A percentile compares a stretch with the other conserved stretches of the same genome.
Conservation (phyloP, 192 early-diverging fungal genomes). For the Spizellomyces sp. region DNA sequence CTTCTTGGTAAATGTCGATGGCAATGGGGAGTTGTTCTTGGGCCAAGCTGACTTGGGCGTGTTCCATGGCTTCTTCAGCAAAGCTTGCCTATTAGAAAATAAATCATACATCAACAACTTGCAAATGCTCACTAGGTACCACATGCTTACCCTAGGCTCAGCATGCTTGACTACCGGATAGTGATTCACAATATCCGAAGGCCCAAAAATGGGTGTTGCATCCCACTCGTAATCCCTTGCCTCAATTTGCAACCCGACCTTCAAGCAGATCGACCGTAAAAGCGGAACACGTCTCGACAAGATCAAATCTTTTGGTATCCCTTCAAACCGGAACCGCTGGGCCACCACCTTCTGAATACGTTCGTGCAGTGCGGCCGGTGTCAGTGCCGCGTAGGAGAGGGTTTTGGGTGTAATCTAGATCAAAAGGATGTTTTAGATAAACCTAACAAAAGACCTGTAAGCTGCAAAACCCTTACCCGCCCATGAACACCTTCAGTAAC, state of each 20-base stretch:
- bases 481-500: neutral
- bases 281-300: conserved; percentile 45
- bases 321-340: conserved; percentile 73
- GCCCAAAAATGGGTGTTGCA: conserved; percentile 14
- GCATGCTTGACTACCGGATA: conserved; percentile 77
- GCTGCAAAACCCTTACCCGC: neutral
- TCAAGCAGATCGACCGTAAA: conserved; percentile 80
- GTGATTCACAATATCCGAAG: conserved; percentile 53
- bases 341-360: conserved; percentile 66
- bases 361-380: conserved; percentile 59
- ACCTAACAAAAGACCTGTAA: too few relatives aligned
- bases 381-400: conserved; percentile 55
- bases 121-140: conserved; percentile 10
- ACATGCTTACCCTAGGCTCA: conserved; percentile 33
- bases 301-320: conserved; percentile 56
- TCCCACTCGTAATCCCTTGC: conserved; percentile 67
- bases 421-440: neutral
- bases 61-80: conserved; percentile 90
- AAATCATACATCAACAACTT: neutral
- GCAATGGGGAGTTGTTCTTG: conserved; percentile 80
- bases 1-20: conserved; percentile 81
- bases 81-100: conserved; percentile 43
- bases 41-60: conserved; percentile 74
- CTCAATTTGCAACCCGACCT: conserved; percentile 85
- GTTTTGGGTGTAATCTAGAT: conserved; percentile 11